These are phyloP conservation scores for Phaeosphaeria sp. DNA, from an alignment of 2,329 filamentous ascomycete species.

Conservation along the genomic window DNA sequence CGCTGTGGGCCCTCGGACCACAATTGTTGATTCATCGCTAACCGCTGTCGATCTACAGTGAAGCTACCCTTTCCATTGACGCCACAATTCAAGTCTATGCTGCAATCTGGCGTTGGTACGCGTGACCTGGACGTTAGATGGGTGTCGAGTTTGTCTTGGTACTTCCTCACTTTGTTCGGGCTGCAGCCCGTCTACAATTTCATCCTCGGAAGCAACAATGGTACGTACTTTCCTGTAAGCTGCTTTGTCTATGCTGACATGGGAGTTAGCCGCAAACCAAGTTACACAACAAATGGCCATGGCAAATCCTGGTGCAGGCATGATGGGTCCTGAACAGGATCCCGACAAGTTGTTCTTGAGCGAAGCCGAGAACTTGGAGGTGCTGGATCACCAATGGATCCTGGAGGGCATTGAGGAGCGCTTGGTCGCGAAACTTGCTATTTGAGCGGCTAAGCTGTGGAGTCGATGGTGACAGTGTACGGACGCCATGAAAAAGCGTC, in stretches of 20 bases:
- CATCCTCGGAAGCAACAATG: slow-evolving; percentile 92
- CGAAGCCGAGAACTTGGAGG: slow-evolving; percentile 94
- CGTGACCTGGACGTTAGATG: slow-evolving; percentile 95
- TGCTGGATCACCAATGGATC: slow-evolving; percentile 92
- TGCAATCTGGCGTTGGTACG: slow-evolving; percentile 95
- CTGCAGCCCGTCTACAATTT: slow-evolving; percentile 97
- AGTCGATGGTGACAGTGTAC: slow-evolving; percentile 9
- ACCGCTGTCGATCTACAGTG: slow-evolving; percentile 60
- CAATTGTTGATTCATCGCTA: slow-evolving; percentile 16
- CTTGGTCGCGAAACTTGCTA: slow-evolving; percentile 63
- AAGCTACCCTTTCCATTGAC: slow-evolving; percentile 97
- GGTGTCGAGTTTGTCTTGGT: slow-evolving; percentile 99
- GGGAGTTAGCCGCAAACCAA: slow-evolving; percentile 77
- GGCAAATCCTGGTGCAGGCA: slow-evolving; percentile 75
- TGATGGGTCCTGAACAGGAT: slow-evolving; percentile 92
- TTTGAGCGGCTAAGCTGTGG: slow-evolving; percentile 16
- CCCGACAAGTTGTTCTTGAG: slow-evolving; percentile 92
- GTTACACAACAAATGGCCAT: slow-evolving; percentile 84
- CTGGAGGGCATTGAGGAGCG: slow-evolving; percentile 87
- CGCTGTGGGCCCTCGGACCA: slow-evolving; percentile 7
- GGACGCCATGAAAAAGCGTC: slow-evolving; percentile 10
- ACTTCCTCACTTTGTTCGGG: slow-evolving; percentile 96
- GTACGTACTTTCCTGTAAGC: slow-evolving; percentile 59
- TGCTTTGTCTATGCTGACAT: slow-evolving; percentile 32
- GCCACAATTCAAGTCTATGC: slow-evolving; percentile 99